phyloP scores from a whole-genome alignment of 495 filamentous ascomycete species.

The Neurospora sp. region DNA sequence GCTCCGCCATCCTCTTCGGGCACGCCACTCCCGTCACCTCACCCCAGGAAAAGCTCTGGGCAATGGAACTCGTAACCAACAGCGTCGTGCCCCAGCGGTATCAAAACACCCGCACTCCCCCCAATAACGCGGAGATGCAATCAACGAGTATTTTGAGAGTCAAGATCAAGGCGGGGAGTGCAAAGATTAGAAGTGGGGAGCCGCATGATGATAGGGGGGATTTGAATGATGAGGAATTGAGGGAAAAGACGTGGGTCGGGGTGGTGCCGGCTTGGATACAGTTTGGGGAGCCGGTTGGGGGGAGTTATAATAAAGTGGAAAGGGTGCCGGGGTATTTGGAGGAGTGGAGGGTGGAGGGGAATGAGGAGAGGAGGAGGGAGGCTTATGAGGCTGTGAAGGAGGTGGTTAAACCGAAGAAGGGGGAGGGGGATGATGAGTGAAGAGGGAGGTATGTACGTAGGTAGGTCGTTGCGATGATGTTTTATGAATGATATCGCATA shows the following conservation, averaged over 20 bases:
- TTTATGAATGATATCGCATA: background rate
- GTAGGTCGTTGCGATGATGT: background rate
- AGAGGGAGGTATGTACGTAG: background rate
- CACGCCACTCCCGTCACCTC: slow-evolving; percentile 57
- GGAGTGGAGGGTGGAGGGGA: slow-evolving; percentile 46
- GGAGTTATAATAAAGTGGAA: slow-evolving; percentile 44
- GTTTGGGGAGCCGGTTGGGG: slow-evolving; percentile 58
- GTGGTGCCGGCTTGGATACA: slow-evolving; percentile 66
- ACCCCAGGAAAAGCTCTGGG: slow-evolving; percentile 66
- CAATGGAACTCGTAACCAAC: slow-evolving; percentile 76
- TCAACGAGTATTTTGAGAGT: slow-evolving; percentile 69
- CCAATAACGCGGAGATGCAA: slow-evolving; percentile 64
- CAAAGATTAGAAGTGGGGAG: slow-evolving; percentile 62
- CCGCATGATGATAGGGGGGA: slow-evolving; percentile 67
- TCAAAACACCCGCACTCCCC: slow-evolving; percentile 59
- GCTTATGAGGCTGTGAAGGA: slow-evolving; percentile 36
- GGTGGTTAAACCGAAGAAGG: slow-evolving; percentile 16
- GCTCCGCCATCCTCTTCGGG: slow-evolving; percentile 71
- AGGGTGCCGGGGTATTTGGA: slow-evolving; percentile 54
- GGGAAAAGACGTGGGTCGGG: slow-evolving; percentile 62
- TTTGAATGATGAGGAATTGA: slow-evolving; percentile 48
- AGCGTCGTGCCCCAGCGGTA: slow-evolving; percentile 60
- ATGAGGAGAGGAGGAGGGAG: slow-evolving; percentile 39
- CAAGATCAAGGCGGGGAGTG: slow-evolving; percentile 58
- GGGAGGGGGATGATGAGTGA: slow-evolving; percentile 15